Conservation (phyloP, 495 filamentous ascomycete genomes). For the Penicillium subrubescens region DNA sequence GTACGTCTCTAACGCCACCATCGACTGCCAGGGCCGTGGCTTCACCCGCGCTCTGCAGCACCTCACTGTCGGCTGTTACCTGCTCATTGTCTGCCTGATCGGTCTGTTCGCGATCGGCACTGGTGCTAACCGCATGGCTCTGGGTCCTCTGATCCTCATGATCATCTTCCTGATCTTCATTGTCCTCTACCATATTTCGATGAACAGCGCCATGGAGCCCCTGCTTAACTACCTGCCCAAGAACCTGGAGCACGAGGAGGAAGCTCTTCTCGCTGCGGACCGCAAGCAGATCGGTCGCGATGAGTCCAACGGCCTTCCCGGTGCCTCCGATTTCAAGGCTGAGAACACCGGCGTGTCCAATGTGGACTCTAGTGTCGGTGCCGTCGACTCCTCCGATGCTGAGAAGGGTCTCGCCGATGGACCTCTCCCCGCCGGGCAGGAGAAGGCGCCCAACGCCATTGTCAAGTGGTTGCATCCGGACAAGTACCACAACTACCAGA, state of each 20-base stretch:
- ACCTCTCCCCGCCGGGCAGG: constrained; percentile 32
- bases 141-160: constrained; percentile 83
- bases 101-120: constrained; percentile 79
- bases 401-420: constrained; percentile 38
- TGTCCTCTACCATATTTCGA: constrained; percentile 76
- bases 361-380: constrained; percentile 34
- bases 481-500: constrained; percentile 69
- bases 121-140: constrained; percentile 54
- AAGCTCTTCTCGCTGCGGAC: constrained; percentile 57
- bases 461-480: constrained; percentile 78
- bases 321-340: constrained; percentile 19
- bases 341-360: constrained; percentile 24
- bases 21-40: constrained; percentile 89
- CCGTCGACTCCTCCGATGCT: constrained; percentile 37
- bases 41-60: constrained; percentile 93
- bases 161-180: constrained; percentile 79
- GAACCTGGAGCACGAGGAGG: constrained; percentile 64
- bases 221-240: constrained; percentile 81
- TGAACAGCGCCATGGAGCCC: constrained; percentile 78
- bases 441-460: constrained; percentile 58
- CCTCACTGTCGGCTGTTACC: constrained; percentile 83
- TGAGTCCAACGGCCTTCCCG: constrained; percentile 18
- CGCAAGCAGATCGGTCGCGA: constrained; percentile 36
- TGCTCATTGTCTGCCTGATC: constrained; percentile 83
- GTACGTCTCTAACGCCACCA: constrained; percentile 79